A percentile compares a stretch with the other conserved stretches of the same genome.
Evolutionary conservation across 2,329 filamentous ascomycete species (phyloP).

Genomic region (Ascochyta clinopodiicola): DNA sequence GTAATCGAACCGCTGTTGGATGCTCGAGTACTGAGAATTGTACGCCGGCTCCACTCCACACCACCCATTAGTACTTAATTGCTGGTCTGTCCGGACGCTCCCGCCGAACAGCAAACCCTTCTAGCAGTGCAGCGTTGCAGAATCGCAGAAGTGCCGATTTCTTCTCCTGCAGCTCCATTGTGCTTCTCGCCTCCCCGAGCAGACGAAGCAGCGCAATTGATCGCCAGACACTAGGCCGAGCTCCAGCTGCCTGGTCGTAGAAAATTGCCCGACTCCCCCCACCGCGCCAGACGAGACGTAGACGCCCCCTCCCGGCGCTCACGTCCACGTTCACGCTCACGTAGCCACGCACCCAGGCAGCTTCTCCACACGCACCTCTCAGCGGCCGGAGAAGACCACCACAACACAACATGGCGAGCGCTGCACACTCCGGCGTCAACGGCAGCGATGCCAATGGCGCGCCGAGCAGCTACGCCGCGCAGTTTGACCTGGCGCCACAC

Average conservation of each 20-base stretch:
- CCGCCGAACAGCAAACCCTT: slow-evolving; percentile 27
- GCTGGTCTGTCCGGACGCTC: slow-evolving; percentile 21
- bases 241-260: slow-evolving; percentile 26
- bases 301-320: no score
- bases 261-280: slow-evolving; percentile 34
- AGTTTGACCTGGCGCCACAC: slow-evolving; percentile 84
- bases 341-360: background rate
- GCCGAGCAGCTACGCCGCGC: slow-evolving; percentile 74
- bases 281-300: slow-evolving; percentile 11
- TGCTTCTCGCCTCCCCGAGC: background rate
- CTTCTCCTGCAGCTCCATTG: background rate
- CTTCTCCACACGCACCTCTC: slow-evolving; percentile 23
- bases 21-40: slow-evolving; percentile 16
- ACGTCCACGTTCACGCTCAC: no score
- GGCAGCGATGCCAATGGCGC: slow-evolving; percentile 58
- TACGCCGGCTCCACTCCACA: slow-evolving; percentile 12
- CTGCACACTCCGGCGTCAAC: slow-evolving; percentile 44
- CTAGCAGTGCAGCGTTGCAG: background rate
- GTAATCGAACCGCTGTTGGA: slow-evolving; percentile 7
- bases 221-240: slow-evolving; percentile 29
- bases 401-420: slow-evolving; percentile 44
- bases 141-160: no score
- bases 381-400: slow-evolving; percentile 36
- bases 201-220: background rate
- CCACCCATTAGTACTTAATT: slow-evolving; percentile 24